Evolutionary conservation across 306 rosid genomes (phyloP).

Genomic region (Cotoneaster glaucophyllus): DNA sequence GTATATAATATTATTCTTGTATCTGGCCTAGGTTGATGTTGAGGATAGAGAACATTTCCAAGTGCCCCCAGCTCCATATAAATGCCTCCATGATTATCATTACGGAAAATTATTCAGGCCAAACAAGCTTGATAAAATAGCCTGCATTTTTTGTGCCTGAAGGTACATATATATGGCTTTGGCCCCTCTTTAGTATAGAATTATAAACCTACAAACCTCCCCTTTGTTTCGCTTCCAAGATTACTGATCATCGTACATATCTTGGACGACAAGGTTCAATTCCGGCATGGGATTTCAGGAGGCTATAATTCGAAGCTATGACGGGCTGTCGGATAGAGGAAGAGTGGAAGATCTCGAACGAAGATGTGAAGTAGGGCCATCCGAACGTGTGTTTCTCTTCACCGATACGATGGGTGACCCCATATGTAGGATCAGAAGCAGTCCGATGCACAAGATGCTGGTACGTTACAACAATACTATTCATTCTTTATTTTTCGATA

Average conservation of each 20-base stretch:
- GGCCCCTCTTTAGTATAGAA: constrained; percentile 2
- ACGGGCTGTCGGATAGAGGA: constrained; percentile 47
- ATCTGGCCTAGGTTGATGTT: constrained; percentile 38
- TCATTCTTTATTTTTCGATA: background rate
- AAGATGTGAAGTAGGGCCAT: constrained; percentile 75
- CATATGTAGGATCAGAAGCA: constrained; percentile 86
- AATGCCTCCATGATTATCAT: constrained; percentile 18
- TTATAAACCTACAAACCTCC: background rate
- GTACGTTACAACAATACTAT: constrained; percentile 21
- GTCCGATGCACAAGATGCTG: constrained; percentile 90
- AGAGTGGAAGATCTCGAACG: constrained; percentile 75
- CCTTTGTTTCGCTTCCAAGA: background rate
- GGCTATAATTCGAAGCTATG: constrained; percentile 60
- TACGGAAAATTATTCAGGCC: background rate
- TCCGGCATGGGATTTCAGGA: constrained; percentile 23
- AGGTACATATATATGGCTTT: background rate
- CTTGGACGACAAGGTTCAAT: background rate
- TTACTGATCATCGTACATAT: background rate
- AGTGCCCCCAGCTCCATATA: constrained; percentile 29
- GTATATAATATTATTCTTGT: constrained; percentile 7
- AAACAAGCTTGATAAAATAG: background rate
- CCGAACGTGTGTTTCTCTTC: constrained; percentile 72
- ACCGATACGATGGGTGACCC: constrained; percentile 93
- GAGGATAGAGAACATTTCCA: constrained; percentile 40
- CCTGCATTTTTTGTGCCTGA: background rate